Evolutionary conservation across 164 flowering plant species (phyloP), one percentile per base, ranked within the genome.

Genomic region (Litsea cubeba): DNA sequence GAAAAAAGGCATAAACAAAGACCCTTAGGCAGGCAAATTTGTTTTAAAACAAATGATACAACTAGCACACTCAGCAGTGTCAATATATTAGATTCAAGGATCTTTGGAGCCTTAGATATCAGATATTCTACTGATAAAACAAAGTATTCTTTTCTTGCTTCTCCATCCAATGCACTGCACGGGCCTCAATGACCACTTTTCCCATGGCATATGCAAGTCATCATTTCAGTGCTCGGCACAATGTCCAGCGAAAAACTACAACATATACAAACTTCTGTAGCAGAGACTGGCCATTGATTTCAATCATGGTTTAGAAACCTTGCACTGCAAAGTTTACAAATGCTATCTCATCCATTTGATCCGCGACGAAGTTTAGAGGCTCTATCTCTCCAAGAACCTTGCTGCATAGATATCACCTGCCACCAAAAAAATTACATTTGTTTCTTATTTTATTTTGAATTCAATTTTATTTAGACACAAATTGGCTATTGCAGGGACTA

Each of bases 341-440:
- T 40, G 26, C 67, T 23, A 64, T 64, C 35, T 66, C 69, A 66
- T 15, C 50, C 22, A 4, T 30, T 28, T 30, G n/a, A 70, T 72
- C 72, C 72, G 62, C 76, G 65, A 12, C 72, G 70, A 68, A 74
- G 63, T 75, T 87, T 91, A 24, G 91, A 92, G 35, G 84, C 90
- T 23, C 94, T 90, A 78, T 92, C 94, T 77, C 97, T 92, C 98
- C 98, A 94, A 65, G 98, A 94, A 62, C 96, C 96, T 82, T 85
- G 89, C 70, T 94, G 91, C 89, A 83, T 91, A 26, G 90, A 82
- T 35, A 88, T 86, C 40, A 92, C 93, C 98, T 94, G 75, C 62
- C 68, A 75, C 63, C 71, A 65, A 60, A 20, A n/a, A 62, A n/a
- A 25, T 63, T 25, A 23, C 26, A 15, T 12, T 25, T 25, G 25